Base-by-base conservation (phyloP, 805 yeast species). In the Candida qinlingensis region DNA sequence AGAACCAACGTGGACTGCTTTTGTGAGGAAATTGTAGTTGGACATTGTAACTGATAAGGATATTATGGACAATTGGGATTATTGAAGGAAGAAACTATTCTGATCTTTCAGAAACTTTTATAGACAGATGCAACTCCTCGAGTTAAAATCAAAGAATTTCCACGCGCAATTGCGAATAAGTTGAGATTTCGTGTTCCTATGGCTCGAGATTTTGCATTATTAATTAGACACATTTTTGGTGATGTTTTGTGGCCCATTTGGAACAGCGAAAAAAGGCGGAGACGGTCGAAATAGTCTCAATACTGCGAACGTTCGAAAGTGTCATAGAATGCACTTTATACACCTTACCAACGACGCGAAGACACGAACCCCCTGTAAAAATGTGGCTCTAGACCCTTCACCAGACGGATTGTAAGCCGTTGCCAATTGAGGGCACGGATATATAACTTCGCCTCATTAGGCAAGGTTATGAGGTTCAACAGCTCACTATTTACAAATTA, bases 1-100 rank as follows among this genome's bases (percentile, higher is more conserved):
- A 13, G 90, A 76, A 55, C 96, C 96, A 31, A 86, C 85, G 69
- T 87, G 96, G 58, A 87, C 85, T 48, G 96, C 96, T 61, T 75
- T 76, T 46, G 96, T 88, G 50, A 85, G 91, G 63, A 87, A 87
- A 49, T 60, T 61, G 52, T 70, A 70, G 49, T 66, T 49, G 42
- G 65, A 50, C 53, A 54, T 53, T 34, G 10, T 39, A 38, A 7
- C 25, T 26, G n/a, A 7, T 30, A 19, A 4, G 8, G 42, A 33
- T 36, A 12, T 12, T 12, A 19, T 31, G 34, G 34, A 8, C 2
- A 31, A 31, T 31, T 31, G 34, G 34, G 34, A 31, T 31, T 19
- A 19, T 19, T 19, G 19, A 19, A 19, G 19, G 19, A 19, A 19
- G 19, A 19, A 19, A 19, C 19, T 19, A 19, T 19, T 19, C 19